Base-by-base conservation (phyloP, 495 filamentous ascomycete species). In the Cercophora sp. region DNA sequence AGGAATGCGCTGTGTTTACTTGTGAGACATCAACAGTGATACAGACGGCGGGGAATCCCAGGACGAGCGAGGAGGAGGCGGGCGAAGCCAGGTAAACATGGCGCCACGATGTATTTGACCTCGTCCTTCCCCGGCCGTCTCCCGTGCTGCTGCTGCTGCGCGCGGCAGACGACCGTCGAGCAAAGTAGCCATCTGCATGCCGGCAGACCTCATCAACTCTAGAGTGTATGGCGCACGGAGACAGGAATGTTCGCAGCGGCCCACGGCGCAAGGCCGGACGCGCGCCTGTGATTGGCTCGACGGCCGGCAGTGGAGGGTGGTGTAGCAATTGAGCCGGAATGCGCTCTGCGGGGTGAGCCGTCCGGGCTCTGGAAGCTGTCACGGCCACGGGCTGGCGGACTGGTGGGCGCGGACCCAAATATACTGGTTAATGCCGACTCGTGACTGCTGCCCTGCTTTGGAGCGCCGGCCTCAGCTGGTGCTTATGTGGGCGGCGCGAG, bases 251-350 rank as follows among this genome's bases (percentile, higher is more conserved):
- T 9, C n/a, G 42, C 51, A 24, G 50, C 39, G 20, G 26, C 20
- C 52, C 37, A 43, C 51, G 36, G 29, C 13, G 46, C n/a, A 23
- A 24, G 35, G 35, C 37, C 29, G 48, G 23, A 41, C 36, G 16
- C 26, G 2, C 34, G 5, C 16, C 34, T 36, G 13, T 59, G 56
- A 55, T 56, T 56, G 57, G 48, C 41, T 6, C 27, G 48, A 13
- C 24, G 23, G 25, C 42, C 37, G 51, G 31, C 8, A 43, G 48
- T 26, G 36, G 19, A 13, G 44, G 35, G 41, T 43, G 48, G 47
- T 55, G 57, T 51, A 42, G 48, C 48, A 55, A 55, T 59, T 59
- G 52, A 59, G 57, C 52, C 57, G 56, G 52, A 59, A 55, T 56
- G 42, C 16, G 26, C 57, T 51, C 41, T 59, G 52, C 48, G 52